Evolutionary conservation across 2,329 filamentous ascomycete species (phyloP).

Genomic region (Fusarium sp.): DNA sequence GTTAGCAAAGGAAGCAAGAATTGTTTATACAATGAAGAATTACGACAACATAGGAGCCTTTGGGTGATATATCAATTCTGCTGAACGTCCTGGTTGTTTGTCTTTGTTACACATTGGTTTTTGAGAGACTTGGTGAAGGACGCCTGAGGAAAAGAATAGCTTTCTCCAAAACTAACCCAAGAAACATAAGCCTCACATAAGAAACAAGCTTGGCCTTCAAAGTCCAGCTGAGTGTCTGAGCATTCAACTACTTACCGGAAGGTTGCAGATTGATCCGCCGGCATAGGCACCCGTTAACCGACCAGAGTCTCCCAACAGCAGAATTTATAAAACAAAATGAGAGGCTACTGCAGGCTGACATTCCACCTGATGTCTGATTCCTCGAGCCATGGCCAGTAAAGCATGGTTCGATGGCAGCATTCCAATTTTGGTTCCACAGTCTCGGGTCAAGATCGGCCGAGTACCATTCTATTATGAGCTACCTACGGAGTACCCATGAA

Average conservation of each 20-base stretch:
- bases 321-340: neutral
- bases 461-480: neutral
- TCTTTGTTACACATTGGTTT: neutral
- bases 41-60: neutral
- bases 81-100: neutral
- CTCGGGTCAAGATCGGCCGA: conserved; percentile 34
- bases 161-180: neutral
- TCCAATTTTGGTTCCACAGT: conserved; percentile 13
- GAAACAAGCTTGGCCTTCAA: neutral
- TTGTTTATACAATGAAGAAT: neutral
- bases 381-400: conserved; percentile 1
- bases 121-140: too few relatives aligned
- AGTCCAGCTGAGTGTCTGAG: neutral
- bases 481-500: too few relatives aligned
- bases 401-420: neutral
- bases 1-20: too few relatives aligned
- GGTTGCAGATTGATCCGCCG: conserved; percentile 20
- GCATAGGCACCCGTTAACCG: conserved; percentile 24
- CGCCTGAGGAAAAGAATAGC: too few relatives aligned
- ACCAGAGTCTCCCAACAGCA: neutral
- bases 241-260: conserved; percentile 1
- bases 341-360: conserved; percentile 3
- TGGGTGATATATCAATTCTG: neutral
- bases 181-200: neutral
- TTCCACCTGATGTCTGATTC: conserved; percentile 13